A percentile compares a stretch with the other conserved stretches of the same genome.
Evolutionary conservation across 257 asterid species (phyloP).

Genomic region (Solanum ossicruentum): DNA sequence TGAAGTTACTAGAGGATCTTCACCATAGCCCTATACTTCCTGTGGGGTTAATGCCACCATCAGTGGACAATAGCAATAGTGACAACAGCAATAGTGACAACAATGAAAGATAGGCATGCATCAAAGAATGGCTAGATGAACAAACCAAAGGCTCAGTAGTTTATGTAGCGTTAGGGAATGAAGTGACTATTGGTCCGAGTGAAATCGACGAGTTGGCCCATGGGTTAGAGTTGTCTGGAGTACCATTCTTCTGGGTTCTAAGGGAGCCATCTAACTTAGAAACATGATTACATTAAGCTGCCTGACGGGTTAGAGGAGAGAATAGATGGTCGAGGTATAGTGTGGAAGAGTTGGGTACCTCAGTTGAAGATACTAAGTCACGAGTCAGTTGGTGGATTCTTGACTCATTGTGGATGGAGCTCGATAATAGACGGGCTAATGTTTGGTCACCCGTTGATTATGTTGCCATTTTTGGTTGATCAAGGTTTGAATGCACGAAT

Average conservation of each 20-base stretch:
- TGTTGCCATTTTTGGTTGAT: slow-evolving; percentile 23
- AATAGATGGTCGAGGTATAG: slow-evolving; percentile 3
- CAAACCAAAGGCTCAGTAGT: slow-evolving; percentile 3
- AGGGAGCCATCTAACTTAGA: neutral
- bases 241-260: slow-evolving; percentile 21
- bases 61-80: neutral
- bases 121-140: slow-evolving; percentile 3
- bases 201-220: slow-evolving; percentile 20
- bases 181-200: slow-evolving; percentile 4
- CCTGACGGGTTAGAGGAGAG: slow-evolving; percentile 20
- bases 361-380: slow-evolving; percentile 14
- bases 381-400: slow-evolving; percentile 9
- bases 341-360: slow-evolving; percentile 24
- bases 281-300: neutral
- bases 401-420: slow-evolving; percentile 11
- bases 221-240: slow-evolving; percentile 10
- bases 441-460: slow-evolving; percentile 15
- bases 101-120: neutral
- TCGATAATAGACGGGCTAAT: slow-evolving; percentile 17
- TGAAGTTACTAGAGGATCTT: slow-evolving; percentile 7
- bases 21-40: slow-evolving; percentile 11
- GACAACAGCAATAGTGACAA: neutral
- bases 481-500: slow-evolving; percentile 26
- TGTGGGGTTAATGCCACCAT: slow-evolving; percentile 10
- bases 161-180: slow-evolving; percentile 21